Base-by-base conservation (phyloP, 371 early-diverging fungal genomes). In the Mucor saturninus region DNA sequence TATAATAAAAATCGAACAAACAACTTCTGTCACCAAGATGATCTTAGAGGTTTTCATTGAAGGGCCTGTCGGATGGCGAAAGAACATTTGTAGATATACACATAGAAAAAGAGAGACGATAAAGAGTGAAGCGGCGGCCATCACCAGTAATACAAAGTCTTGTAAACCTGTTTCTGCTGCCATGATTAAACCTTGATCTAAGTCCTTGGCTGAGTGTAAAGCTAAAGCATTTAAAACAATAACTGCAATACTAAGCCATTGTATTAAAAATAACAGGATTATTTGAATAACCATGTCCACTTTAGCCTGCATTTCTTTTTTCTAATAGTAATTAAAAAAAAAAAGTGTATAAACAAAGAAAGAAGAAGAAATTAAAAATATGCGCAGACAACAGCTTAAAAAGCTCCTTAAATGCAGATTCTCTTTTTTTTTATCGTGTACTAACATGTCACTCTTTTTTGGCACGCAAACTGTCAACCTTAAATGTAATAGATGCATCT, bases 231-330 rank as follows among this genome's bases (percentile, higher is more conserved):
- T 77, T 13, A 74, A 49, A 3, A 69, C 50, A 21, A 77, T 64
- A 32, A 65, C 68, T 29, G 66, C 51, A n/a, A 74, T 62, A 56
- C 77, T 77, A 13, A 67, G 69, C 72, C 72, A 73, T 61, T 77
- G 77, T 35, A 73, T 59, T 21, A 67, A 11, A 29, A 71, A 46
- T 32, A 76, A 43, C 6, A 73, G 46, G 29, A 35, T 46, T 13
- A 70, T 70, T 40, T 76, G 71, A 15, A 71, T 57, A 9, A 67
- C 21, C 7, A 60, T 66, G 29, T 59, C 40, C 31, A 46, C 45
- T 43, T 46, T 46, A 8, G 15, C 2, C 21, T n/a, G 5, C 26
- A 21, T 46, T 21, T 21, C 21, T 21, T 21, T 46, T 46, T 35
- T 35, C 35, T 4, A 35, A 1, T 4, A 35, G 1, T 35, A 35